These are phyloP conservation scores for Gymnopus androsaceus DNA, from an alignment of 1,284 basidiomycete species.

Conservation along the genomic window DNA sequence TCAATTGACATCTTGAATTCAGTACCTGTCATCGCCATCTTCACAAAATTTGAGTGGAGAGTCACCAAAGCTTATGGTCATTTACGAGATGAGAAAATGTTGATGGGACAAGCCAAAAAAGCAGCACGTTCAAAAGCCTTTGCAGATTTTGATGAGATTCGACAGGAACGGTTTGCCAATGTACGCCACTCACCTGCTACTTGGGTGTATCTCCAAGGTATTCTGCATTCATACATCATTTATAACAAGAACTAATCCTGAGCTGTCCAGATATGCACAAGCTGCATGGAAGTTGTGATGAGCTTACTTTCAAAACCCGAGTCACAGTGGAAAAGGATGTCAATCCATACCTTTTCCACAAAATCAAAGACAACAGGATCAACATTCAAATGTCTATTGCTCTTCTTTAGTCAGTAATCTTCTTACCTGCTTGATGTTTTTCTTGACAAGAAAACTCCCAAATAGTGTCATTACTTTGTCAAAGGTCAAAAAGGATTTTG, in stretches of 20 bases:
- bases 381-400: not conserved
- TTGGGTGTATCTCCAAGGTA: conserved; percentile 7
- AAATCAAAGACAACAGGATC: not conserved
- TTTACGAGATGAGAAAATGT: conserved; percentile 2
- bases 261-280: too few species aligned
- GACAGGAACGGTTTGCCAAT: not conserved
- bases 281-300: too few species aligned
- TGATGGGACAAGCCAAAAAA: not conserved
- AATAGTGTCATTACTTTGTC: not conserved
- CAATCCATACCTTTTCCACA: too few species aligned
- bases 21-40: conserved; percentile 16
- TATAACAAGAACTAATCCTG: too few species aligned
- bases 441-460: not conserved
- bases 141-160: conserved; percentile 4
- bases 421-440: not conserved
- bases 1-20: not conserved
- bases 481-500: not conserved
- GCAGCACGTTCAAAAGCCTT: conserved; percentile 2
- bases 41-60: conserved; percentile 15
- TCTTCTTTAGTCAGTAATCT: not conserved
- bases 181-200: not conserved
- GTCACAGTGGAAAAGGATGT: too few species aligned
- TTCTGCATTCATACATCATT: too few species aligned
- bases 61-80: conserved; percentile 4
- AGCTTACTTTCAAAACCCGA: too few species aligned